A percentile compares a stretch with the other conserved stretches of the same genome.
These are phyloP conservation scores for Brettanomyces bruxellensis DNA, from an alignment of 805 yeast species.

Conservation along the genomic window DNA sequence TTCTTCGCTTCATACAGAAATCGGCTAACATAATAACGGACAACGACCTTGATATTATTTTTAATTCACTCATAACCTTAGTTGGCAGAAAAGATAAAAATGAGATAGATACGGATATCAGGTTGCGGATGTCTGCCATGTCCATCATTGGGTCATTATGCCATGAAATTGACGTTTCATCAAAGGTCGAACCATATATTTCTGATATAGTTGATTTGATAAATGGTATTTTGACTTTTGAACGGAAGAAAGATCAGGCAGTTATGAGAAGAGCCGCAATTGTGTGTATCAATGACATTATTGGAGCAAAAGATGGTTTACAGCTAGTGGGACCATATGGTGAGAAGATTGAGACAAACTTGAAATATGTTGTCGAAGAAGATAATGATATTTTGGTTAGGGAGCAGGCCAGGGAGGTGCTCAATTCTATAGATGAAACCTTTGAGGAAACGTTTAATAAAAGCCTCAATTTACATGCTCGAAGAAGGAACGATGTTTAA, in stretches of 20 bases:
- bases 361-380: conserved; percentile 36
- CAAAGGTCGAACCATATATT: conserved; percentile 40
- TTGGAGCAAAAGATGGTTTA: conserved; percentile 33
- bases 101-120: conserved; percentile 33
- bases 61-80: conserved; percentile 31
- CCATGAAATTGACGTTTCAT: conserved; percentile 37
- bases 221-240: conserved; percentile 64
- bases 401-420: conserved; percentile 42
- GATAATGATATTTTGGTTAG: conserved; percentile 52
- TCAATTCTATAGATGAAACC: conserved; percentile 21
- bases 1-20: conserved; percentile 47
- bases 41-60: conserved; percentile 33
- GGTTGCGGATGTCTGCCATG: conserved; percentile 78
- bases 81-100: conserved; percentile 7
- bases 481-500: neutral
- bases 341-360: conserved; percentile 28
- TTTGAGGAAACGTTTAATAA: conserved; percentile 8
- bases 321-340: conserved; percentile 44
- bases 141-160: conserved; percentile 72
- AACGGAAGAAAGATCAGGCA: conserved; percentile 32
- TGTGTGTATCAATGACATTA: conserved; percentile 53
- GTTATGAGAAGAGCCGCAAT: conserved; percentile 70
- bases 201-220: conserved; percentile 65
- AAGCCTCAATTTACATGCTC: neutral
- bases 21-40: conserved; percentile 38